Evolutionary conservation across 257 asterid species (phyloP).

Genomic region (Solanum pennellii): DNA sequence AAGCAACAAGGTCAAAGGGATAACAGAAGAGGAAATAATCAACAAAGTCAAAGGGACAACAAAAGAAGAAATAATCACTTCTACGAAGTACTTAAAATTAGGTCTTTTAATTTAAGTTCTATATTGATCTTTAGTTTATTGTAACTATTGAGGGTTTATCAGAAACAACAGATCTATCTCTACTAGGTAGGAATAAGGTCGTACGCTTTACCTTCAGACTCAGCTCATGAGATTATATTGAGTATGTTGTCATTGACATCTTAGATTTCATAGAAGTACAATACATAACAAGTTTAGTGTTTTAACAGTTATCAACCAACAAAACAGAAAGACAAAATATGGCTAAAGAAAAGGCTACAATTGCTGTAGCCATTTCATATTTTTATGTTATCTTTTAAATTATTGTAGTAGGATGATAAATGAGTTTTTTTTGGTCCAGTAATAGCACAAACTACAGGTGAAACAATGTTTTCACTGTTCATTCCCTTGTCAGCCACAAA

Average conservation of each 20-base stretch:
- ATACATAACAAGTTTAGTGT: not conserved
- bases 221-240: not conserved
- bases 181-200: fast-evolving
- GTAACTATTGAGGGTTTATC: not conserved
- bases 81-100: not conserved
- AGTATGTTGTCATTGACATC: not conserved
- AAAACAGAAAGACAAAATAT: not conserved
- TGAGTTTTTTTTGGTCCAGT: not conserved
- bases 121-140: not conserved
- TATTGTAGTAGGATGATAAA: not conserved
- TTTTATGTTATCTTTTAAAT: not conserved
- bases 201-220: not conserved
- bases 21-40: too few species aligned
- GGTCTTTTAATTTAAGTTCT: not conserved
- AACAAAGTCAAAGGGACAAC: too few species aligned
- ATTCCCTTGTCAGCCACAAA: not conserved
- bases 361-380: not conserved
- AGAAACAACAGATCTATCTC: fast-evolving
- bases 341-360: not conserved
- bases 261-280: not conserved
- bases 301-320: not conserved
- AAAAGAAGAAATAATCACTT: too few species aligned
- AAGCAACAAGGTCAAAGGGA: too few species aligned
- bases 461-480: not conserved
- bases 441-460: not conserved